A percentile compares a stretch with the other conserved stretches of the same genome.
phyloP scores from a whole-genome alignment of 2,329 filamentous ascomycete genomes.

The Parafenestella ontariensis region DNA sequence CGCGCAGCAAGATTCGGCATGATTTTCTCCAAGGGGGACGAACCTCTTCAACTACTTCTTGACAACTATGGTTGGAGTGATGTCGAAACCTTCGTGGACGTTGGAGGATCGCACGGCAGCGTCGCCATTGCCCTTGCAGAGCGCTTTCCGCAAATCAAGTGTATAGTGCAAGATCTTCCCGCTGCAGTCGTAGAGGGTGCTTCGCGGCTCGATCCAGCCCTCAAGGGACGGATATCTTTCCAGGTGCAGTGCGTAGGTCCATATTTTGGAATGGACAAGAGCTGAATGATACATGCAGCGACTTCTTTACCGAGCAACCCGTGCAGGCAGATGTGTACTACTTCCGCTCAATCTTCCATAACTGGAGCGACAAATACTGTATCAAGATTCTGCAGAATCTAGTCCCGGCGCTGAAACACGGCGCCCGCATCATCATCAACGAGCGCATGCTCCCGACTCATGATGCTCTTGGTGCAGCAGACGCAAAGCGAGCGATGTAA shows the following conservation, averaged over 20 bases:
- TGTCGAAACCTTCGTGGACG: conserved; percentile 15
- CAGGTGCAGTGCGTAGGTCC: conserved; percentile 17
- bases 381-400: conserved; percentile 41
- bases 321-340: conserved; percentile 30
- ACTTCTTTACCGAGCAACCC: conserved; percentile 11
- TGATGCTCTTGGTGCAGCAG: conserved; percentile 7
- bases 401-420: conserved; percentile 35
- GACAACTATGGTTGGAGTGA: conserved; percentile 11
- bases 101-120: conserved; percentile 20
- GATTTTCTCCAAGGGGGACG: conserved; percentile 7
- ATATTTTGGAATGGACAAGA: too few species aligned
- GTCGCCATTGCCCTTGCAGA: conserved; percentile 14
- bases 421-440: conserved; percentile 21
- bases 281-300: background rate
- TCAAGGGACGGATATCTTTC: conserved; percentile 12
- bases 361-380: conserved; percentile 47
- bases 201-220: background rate
- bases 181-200: conserved; percentile 6
- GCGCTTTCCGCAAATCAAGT: conserved; percentile 13
- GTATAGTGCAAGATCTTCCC: conserved; percentile 21
- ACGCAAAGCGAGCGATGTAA: conserved; percentile 21
- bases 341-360: conserved; percentile 41
- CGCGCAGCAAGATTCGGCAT: conserved; percentile 11
- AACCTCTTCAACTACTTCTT: conserved; percentile 5
- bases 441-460: conserved; percentile 14